Percentiles rank a stretch among this genome's conserved stretches.
Conservation (phyloP, 495 filamentous ascomycete species). For the Penicillium subrubescens region DNA sequence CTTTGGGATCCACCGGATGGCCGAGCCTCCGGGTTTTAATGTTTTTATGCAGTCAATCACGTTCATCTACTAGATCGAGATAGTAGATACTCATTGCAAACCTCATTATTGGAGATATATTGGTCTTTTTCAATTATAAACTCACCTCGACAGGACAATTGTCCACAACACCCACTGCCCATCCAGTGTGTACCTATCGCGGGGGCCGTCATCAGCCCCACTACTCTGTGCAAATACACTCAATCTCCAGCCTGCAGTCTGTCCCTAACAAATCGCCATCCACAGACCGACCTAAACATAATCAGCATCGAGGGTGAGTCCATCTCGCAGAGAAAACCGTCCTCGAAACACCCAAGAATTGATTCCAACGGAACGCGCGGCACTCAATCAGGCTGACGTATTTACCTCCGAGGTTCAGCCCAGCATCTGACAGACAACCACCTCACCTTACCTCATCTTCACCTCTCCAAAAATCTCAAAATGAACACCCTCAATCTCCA, state of each 20-base stretch:
- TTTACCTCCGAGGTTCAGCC: neutral
- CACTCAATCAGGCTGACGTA: neutral
- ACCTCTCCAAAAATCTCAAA: neutral
- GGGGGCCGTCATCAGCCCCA: neutral
- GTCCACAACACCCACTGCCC: neutral
- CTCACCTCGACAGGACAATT: neutral
- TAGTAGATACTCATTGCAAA: neutral
- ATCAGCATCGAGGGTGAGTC: neutral
- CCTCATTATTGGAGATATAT: neutral
- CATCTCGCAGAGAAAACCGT: neutral
- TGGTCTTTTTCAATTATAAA: neutral
- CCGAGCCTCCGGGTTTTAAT: neutral
- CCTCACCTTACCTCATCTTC: neutral
- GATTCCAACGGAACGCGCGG: neutral
- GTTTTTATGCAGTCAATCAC: neutral
- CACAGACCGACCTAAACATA: neutral
- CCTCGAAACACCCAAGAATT: neutral
- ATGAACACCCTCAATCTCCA: conserved; percentile 27
- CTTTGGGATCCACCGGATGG: neutral
- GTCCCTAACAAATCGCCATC: neutral
- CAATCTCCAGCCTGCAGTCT: neutral
- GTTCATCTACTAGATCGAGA: neutral
- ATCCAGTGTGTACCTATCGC: neutral
- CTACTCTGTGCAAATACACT: neutral
- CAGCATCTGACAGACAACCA: neutral